These are phyloP conservation scores for Chytriomyces confervae DNA, from an alignment of 192 early-diverging fungal genomes.

Conservation along the genomic window DNA sequence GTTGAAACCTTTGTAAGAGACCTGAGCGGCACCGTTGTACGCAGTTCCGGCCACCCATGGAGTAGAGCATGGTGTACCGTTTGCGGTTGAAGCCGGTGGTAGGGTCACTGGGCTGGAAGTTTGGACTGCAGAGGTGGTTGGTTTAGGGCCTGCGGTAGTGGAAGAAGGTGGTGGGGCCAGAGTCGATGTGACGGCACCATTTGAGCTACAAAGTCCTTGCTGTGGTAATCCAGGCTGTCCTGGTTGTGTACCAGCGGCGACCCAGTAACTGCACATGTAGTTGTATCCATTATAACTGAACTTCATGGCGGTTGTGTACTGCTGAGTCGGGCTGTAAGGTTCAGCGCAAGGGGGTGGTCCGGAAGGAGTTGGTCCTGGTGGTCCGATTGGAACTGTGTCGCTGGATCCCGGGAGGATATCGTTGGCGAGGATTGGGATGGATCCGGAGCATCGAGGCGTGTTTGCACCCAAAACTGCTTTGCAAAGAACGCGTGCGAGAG, in stretches of 20 bases:
- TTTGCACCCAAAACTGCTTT: conserved; percentile 12
- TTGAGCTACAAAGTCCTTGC: conserved; percentile 7
- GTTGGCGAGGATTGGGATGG: background rate
- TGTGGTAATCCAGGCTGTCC: background rate
- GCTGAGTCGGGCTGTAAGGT: background rate
- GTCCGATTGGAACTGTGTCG: background rate
- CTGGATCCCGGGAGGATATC: background rate
- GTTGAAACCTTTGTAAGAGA: conserved; percentile 8
- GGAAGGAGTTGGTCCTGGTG: background rate
- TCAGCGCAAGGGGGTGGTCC: background rate
- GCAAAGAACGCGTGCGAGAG: conserved; percentile 16
- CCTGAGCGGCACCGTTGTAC: conserved; percentile 14
- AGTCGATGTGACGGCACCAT: too few species aligned
- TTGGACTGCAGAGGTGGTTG: background rate
- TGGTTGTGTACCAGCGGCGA: background rate
- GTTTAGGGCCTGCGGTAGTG: background rate
- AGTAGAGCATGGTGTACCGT: background rate
- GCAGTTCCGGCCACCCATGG: background rate
- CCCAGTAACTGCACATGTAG: conserved; percentile 2
- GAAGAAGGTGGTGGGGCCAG: background rate
- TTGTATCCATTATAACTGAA: conserved; percentile 14
- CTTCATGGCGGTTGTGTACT: conserved; percentile 1
- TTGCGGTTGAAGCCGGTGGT: background rate
- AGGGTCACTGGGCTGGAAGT: background rate
- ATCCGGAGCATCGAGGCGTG: conserved; percentile 28